Base-by-base conservation (phyloP, 2,329 filamentous ascomycete genomes). In the Fusarium piperis region DNA sequence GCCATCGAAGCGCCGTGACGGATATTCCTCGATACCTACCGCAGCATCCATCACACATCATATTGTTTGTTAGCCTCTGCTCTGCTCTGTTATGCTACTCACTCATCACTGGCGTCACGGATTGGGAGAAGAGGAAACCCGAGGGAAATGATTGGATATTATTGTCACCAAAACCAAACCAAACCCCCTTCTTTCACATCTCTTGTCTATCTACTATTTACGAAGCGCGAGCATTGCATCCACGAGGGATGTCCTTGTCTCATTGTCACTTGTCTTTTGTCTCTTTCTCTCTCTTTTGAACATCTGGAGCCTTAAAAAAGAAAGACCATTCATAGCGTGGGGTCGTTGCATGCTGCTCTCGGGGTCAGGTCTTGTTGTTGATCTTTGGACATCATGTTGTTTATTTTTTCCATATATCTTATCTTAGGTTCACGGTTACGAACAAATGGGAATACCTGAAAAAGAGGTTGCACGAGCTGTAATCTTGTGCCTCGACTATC, bases 301-400 rank as follows among this genome's bases (percentile, higher is more conserved):
- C 68, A 52, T 68, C 61, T 48, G 60, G 62, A 67, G 66, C 61
- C 32, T 41, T 64, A 70, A 74, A 64, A 76, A 70, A 67, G 57
- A 74, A 65, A 57, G 63, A 57, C 56, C 62, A 73, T 73, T 76
- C 74, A 76, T 76, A 76, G 74, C 74, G 74, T 70, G 63, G 74
- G 73, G 67, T 74, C 70, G 59, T 66, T 67, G 69, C 71, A 69
- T 76, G 52, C 64, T 65, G 52, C 64, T 65, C 55, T 71, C 53
- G 53, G 62, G 68, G 71, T 62, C 38, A 57, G 63, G 71, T 57
- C 30, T 62, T 52, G 28, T 44, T 67, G 60, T 48, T 74, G 51
- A 38, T 71, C 70, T 52, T 41, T 32, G 44, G 44, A 51, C 18
- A n/a, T 55, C 12, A 18, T 55, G 52, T 62, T 44, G 52, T 67